Conservation (phyloP, 2,329 filamentous ascomycete genomes). For the Delphinella strobiligena region DNA sequence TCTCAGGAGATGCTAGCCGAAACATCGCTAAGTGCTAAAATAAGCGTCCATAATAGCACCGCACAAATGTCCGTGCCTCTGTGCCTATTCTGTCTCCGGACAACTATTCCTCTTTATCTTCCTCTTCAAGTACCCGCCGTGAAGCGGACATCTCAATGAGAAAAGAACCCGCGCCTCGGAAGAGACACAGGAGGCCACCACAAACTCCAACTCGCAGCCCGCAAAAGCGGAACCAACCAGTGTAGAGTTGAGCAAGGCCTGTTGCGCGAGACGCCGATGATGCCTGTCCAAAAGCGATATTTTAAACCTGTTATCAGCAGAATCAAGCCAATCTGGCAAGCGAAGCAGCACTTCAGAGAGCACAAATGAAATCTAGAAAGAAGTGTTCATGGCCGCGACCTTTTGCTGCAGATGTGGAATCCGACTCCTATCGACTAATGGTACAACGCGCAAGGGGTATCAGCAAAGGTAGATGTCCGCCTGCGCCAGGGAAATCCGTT, state of each 20-base stretch:
- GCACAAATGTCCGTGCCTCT: no score
- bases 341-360: no score
- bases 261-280: no score
- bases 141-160: constrained; percentile 5
- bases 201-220: neutral
- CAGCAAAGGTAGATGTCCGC: neutral
- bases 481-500: neutral
- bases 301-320: neutral
- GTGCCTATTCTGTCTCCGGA: no score
- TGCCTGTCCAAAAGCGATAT: no score
- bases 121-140: constrained; percentile 7
- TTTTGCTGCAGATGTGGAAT: neutral
- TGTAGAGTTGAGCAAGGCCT: no score
- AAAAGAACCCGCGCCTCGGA: constrained; percentile 5
- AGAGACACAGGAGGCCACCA: neutral
- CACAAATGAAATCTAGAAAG: no score
- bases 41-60: no score
- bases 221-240: no score
- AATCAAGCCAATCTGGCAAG: neutral
- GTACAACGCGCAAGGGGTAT: neutral
- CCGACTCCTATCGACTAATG: neutral
- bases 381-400: neutral
- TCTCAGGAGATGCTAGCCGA: no score
- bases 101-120: neutral
- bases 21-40: no score